phyloP scores from a whole-genome alignment of 1,284 basidiomycete species.

The Microbotryum scabiosae region DNA sequence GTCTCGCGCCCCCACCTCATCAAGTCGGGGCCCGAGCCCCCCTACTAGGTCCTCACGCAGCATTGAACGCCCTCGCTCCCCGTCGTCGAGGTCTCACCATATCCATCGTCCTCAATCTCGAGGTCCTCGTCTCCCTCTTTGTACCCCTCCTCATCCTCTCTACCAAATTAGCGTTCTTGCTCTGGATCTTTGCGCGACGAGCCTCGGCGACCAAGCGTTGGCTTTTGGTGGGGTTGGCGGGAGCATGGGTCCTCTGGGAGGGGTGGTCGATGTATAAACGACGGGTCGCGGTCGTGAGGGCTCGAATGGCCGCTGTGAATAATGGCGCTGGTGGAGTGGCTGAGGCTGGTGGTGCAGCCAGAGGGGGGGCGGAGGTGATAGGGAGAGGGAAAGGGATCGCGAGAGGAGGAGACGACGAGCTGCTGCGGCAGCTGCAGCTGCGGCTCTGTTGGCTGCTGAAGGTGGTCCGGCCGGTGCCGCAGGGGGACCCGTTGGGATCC shows the following conservation, averaged over 20 bases:
- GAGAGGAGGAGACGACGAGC: background rate
- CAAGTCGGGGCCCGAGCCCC: background rate
- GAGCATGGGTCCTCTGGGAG: slow-evolving; percentile 34
- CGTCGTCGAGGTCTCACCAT: slow-evolving; percentile 12
- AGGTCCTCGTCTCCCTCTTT: slow-evolving; percentile 31
- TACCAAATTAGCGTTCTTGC: slow-evolving; percentile 34
- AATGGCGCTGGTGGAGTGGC: slow-evolving; percentile 1
- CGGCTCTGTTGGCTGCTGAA: background rate
- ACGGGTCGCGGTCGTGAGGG: slow-evolving; percentile 11
- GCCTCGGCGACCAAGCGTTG: slow-evolving; percentile 30
- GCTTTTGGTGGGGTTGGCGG: slow-evolving; percentile 29
- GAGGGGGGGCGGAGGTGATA: background rate
- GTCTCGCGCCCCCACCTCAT: background rate
- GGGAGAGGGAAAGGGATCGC: background rate
- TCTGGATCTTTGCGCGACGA: slow-evolving; percentile 36
- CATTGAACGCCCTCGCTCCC: background rate
- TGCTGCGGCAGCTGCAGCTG: background rate
- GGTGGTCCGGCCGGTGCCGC: background rate
- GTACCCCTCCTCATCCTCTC: slow-evolving; percentile 34
- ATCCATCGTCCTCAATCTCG: slow-evolving; percentile 35
- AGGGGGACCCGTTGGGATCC: background rate
- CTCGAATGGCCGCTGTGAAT: slow-evolving; percentile 9
- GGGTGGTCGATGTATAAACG: slow-evolving; percentile 25
- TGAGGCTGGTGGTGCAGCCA: background rate
- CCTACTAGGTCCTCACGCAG: background rate